Percentiles rank a stretch among this genome's conserved stretches.
Conservation (phyloP, 768 basidiomycete species). For the Lactarius tabidus region DNA sequence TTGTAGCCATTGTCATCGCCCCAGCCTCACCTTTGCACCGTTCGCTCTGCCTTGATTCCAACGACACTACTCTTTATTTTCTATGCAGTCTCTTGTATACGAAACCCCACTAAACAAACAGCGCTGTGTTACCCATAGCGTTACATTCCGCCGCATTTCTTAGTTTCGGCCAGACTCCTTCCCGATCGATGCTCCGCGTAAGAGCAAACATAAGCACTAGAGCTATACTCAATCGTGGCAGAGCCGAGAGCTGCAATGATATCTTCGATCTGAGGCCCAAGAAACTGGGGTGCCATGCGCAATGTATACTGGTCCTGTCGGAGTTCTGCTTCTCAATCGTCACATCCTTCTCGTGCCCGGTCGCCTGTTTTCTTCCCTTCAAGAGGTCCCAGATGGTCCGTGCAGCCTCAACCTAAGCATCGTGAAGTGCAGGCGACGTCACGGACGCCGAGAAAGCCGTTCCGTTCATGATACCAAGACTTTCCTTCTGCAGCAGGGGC, state of each 20-base stretch:
- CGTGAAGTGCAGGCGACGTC: slow-evolving; percentile 66
- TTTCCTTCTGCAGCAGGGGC: slow-evolving; percentile 67
- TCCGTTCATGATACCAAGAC: slow-evolving; percentile 78
- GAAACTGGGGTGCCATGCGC: slow-evolving; percentile 76
- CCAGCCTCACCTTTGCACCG: no score
- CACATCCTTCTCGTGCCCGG: slow-evolving; percentile 60
- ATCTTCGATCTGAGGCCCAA: slow-evolving; percentile 84
- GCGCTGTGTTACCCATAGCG: no score
- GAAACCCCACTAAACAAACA: no score
- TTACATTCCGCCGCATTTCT: no score
- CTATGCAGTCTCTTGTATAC: no score
- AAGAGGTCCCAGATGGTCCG: slow-evolving; percentile 66
- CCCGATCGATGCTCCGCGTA: no score
- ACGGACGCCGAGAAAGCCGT: slow-evolving; percentile 81
- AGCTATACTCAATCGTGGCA: slow-evolving; percentile 75
- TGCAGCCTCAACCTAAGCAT: slow-evolving; percentile 70
- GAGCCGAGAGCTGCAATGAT: slow-evolving; percentile 59
- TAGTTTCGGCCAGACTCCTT: no score
- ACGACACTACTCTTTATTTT: no score
- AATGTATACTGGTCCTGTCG: slow-evolving; percentile 81
- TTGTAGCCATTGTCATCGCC: no score
- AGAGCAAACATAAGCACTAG: slow-evolving; percentile 51
- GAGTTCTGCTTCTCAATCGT: slow-evolving; percentile 61
- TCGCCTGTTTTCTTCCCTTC: slow-evolving; percentile 63
- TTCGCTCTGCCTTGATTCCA: no score